Conservation (phyloP, 1,139 yeast species). For the Lodderomyces theae region DNA sequence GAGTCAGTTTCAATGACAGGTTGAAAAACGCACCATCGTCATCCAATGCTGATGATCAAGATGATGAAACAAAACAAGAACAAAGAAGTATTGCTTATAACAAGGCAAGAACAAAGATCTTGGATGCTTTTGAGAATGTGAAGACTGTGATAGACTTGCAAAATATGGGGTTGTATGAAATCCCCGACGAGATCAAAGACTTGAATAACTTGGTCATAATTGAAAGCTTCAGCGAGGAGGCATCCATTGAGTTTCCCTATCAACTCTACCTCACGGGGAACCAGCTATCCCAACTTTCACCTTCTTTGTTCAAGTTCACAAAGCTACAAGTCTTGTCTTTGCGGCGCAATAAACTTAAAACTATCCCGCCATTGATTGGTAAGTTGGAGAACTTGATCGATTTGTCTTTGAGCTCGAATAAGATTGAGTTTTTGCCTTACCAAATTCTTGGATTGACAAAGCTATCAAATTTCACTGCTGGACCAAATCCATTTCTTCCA, state of each 20-base stretch:
- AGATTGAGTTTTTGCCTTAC: conserved; percentile 34
- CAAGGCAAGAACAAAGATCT: conserved; percentile 34
- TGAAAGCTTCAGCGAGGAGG: conserved; percentile 36
- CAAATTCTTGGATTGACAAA: conserved; percentile 33
- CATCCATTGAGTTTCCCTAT: conserved; percentile 36
- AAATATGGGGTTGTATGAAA: conserved; percentile 34
- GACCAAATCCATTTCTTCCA: conserved; percentile 42
- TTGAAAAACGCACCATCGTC: conserved; percentile 27
- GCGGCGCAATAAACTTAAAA: conserved; percentile 35
- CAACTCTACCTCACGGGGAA: conserved; percentile 42
- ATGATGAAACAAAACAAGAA: conserved; percentile 7
- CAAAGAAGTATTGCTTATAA: conserved; percentile 17
- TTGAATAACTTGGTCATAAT: conserved; percentile 43
- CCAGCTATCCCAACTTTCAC: conserved; percentile 30
- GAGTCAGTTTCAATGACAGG: conserved; percentile 22
- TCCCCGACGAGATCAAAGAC: conserved; percentile 47
- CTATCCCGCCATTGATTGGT: conserved; percentile 37
- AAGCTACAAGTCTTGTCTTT: conserved; percentile 43
- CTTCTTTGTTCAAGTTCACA: conserved; percentile 40
- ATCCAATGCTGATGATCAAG: conserved; percentile 7
- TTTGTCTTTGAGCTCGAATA: conserved; percentile 39
- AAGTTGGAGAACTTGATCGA: conserved; percentile 34
- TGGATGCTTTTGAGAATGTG: conserved; percentile 41
- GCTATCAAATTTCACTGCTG: conserved; percentile 36
- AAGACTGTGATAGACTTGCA: conserved; percentile 35